Base-by-base conservation (phyloP, 208 protist genomes). In the Trypanosoma platydactyli region DNA sequence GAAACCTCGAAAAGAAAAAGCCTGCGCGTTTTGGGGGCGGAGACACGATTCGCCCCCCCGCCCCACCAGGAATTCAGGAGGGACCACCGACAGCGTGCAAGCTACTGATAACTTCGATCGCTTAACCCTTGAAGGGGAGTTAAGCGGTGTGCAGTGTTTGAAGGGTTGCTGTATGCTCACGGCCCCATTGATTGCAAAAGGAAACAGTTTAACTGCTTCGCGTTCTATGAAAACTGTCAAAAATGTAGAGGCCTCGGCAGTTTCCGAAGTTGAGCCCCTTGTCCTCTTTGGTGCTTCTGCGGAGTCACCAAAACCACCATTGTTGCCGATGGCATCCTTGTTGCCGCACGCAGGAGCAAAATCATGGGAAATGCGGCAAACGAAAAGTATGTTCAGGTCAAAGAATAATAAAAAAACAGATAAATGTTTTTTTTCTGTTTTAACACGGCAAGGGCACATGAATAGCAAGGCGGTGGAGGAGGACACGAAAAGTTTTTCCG, bases 1-100 rank as follows among this genome's bases (percentile, higher is more conserved):
- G 61, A 24, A 50, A 18, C 61, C 61, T 30, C 46, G 33, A 29
- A 42, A 25, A 38, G 61, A 66, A 54, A 41, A 29, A 20, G 29
- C 46, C 1, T 35, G 61, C 20, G 1, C 29, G 0, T 66, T 66
- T 57, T 18, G 49, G 5, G 38, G 35, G 16, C 35, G 22, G 2
- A 20, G 33, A 29, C 18, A 29, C 35, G 35, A 27, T 46, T 6
- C 41, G 4, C 6, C 56, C 4, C 22, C 56, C 7, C 13, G 27
- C n/a, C n/a, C 3, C 22, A 63, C n/a, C 3, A 52, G 18, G 25
- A 40, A 15, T 63, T 2, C 20, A 45, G 41, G 16, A 13, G 55
- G 35, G n/a, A 20, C 9, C 12, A 3, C 7, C 7, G 16, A 18
- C 1, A 25, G 15, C 9, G 27, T n/a, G 33, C 12, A 12, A 55